Evolutionary conservation across 306 rosid genomes (phyloP).

Genomic region (Bauhinia variegata): DNA sequence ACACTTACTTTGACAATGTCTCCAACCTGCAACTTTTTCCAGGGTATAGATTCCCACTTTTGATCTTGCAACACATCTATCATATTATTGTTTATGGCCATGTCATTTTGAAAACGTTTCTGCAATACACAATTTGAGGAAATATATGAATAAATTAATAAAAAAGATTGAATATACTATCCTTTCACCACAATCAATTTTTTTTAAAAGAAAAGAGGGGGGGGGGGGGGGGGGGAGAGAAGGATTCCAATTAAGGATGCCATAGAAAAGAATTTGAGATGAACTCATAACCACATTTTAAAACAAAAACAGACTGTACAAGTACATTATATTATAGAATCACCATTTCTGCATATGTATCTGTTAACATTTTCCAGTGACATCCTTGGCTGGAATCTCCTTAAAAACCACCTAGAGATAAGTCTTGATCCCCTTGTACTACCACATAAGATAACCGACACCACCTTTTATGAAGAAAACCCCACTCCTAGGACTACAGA

Average conservation of each 20-base stretch:
- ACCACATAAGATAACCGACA: neutral
- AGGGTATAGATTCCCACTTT: conserved; percentile 77
- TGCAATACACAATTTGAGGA: conserved; percentile 46
- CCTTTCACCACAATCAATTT: conserved; percentile 13
- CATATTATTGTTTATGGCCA: conserved; percentile 69
- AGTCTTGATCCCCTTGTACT: conserved; percentile 14
- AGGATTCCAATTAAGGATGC: conserved; percentile 21
- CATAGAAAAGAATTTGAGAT: neutral
- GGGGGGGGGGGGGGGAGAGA: neutral
- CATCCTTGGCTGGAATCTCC: conserved; percentile 9
- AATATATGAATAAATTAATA: conserved; percentile 28
- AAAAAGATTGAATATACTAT: conserved; percentile 5
- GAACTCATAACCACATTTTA: conserved; percentile 11
- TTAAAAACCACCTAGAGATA: conserved; percentile 10
- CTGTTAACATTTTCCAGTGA: conserved; percentile 5
- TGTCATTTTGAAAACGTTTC: conserved; percentile 94
- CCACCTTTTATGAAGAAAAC: neutral
- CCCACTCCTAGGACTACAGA: neutral
- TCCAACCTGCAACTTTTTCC: conserved; percentile 94
- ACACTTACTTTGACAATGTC: conserved; percentile 79
- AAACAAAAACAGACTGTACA: conserved; percentile 25
- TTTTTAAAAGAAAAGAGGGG: neutral
- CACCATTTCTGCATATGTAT: conserved; percentile 5
- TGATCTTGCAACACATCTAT: conserved; percentile 81
- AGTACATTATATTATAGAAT: conserved; percentile 13